phyloP scores from a whole-genome alignment of 345 rosid species.

The Camelina hispida region DNA sequence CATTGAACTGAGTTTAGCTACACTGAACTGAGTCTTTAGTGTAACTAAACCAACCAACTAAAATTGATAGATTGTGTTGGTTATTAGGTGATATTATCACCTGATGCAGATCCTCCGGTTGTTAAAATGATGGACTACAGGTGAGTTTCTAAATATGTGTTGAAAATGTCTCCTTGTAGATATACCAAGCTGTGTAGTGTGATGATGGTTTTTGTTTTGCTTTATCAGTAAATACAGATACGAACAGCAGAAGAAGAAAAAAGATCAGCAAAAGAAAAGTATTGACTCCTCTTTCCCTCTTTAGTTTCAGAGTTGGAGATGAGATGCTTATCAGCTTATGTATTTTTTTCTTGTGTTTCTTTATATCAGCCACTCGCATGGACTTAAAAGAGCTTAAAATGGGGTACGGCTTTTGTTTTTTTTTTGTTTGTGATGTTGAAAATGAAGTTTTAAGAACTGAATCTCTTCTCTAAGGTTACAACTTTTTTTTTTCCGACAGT shows the following conservation, averaged over 20 bases:
- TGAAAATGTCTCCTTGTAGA: conserved; percentile 4
- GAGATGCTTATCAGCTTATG: conserved; percentile 5
- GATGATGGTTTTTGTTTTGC: neutral
- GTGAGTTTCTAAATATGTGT: conserved; percentile 42
- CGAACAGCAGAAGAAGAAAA: conserved; percentile 84
- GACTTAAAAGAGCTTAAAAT: conserved; percentile 88
- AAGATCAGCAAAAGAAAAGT: conserved; percentile 88
- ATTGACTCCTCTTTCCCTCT: conserved; percentile 46
- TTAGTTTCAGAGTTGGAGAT: conserved; percentile 38
- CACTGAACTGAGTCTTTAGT: neutral
- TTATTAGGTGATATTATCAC: conserved; percentile 81
- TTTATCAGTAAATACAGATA: conserved; percentile 75
- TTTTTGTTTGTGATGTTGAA: conserved; percentile 11
- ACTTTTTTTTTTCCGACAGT: conserved; percentile 46
- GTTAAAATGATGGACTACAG: conserved; percentile 90
- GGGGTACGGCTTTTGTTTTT: conserved; percentile 56
- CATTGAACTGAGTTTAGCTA: neutral
- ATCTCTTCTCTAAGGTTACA: conserved; percentile 2
- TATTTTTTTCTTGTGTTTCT: conserved; percentile 24
- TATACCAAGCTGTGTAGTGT: too few species aligned
- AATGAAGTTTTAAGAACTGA: neutral
- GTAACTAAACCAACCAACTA: neutral
- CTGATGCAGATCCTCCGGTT: conserved; percentile 96
- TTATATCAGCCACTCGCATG: conserved; percentile 66
- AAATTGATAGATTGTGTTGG: neutral